Evolutionary conservation across 495 filamentous ascomycete genomes (phyloP).

Genomic region (Penicillium steckii): DNA sequence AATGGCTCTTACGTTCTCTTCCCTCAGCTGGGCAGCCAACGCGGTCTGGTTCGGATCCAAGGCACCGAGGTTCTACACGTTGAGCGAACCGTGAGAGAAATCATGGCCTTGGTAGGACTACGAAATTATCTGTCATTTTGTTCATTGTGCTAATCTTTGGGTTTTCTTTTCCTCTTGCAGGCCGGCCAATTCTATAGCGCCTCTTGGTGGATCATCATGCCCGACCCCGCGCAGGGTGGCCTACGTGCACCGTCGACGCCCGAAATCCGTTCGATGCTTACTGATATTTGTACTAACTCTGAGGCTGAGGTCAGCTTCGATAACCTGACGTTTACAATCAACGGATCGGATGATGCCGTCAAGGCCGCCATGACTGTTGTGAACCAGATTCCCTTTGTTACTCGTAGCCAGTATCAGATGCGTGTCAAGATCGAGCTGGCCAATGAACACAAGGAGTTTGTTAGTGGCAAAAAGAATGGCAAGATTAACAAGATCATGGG

Average conservation of each 20-base stretch:
- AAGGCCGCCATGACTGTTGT: constrained; percentile 92
- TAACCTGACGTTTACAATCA: constrained; percentile 88
- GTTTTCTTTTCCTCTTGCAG: constrained; percentile 41
- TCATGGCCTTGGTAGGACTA: constrained; percentile 80
- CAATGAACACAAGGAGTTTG: constrained; percentile 99
- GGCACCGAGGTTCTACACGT: constrained; percentile 89
- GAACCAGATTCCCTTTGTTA: constrained; percentile 85
- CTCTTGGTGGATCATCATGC: constrained; percentile 89
- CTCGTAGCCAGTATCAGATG: constrained; percentile 84
- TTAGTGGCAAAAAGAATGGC: constrained; percentile 98
- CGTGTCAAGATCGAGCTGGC: constrained; percentile 97
- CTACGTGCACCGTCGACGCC: constrained; percentile 66
- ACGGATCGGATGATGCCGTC: constrained; percentile 91
- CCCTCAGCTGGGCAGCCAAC: constrained; percentile 77
- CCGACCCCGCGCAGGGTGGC: constrained; percentile 58
- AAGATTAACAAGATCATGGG: constrained; percentile 99
- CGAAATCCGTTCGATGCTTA: constrained; percentile 85
- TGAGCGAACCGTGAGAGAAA: constrained; percentile 88
- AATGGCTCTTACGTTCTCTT: constrained; percentile 94
- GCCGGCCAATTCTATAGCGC: constrained; percentile 97
- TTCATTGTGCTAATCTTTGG: constrained; percentile 15
- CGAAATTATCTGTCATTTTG: not conserved
- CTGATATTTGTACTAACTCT: constrained; percentile 93
- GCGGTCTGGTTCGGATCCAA: constrained; percentile 79
- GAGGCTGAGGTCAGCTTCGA: constrained; percentile 94